Conservation (phyloP, 768 basidiomycete genomes). For the Xerocomellus intermedius region DNA sequence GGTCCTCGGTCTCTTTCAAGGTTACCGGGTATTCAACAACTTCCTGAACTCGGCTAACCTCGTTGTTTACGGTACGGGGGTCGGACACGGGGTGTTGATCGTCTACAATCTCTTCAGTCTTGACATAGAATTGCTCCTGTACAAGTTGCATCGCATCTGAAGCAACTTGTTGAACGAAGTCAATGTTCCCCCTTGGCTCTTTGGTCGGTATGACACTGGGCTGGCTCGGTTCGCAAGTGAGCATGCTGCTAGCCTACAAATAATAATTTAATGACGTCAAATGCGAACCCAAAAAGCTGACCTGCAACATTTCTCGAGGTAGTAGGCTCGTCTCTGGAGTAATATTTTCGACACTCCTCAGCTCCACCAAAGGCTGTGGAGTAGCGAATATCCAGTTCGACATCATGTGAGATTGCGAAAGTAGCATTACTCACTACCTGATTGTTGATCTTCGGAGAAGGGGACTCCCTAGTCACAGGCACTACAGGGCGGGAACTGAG, state of each 20-base stretch:
- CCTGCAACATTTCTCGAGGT: slow-evolving; percentile 9
- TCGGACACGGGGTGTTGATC: background rate
- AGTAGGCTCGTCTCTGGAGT: background rate
- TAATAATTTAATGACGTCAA: background rate
- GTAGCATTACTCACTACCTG: slow-evolving; percentile 9
- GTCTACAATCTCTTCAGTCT: background rate
- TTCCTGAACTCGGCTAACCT: background rate
- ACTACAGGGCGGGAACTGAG: background rate
- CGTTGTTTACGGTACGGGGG: background rate
- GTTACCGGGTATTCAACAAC: slow-evolving; percentile 1
- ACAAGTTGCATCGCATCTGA: background rate
- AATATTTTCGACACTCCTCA: background rate
- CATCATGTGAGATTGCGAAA: background rate
- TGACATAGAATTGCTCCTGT: background rate
- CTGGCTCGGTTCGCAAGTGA: background rate
- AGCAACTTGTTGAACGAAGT: slow-evolving; percentile 10
- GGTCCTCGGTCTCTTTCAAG: slow-evolving; percentile 1
- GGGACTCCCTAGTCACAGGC: background rate
- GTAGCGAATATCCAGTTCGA: background rate
- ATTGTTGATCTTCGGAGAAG: background rate
- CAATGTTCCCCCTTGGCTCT: slow-evolving; percentile 33
- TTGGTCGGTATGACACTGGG: slow-evolving; percentile 21
- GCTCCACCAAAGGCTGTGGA: slow-evolving; percentile 1
- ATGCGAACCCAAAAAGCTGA: slow-evolving; percentile 7
- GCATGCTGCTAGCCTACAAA: slow-evolving; percentile 5